Conservation (phyloP, 192 early-diverging fungal species). For the Coemansia asiatica region DNA sequence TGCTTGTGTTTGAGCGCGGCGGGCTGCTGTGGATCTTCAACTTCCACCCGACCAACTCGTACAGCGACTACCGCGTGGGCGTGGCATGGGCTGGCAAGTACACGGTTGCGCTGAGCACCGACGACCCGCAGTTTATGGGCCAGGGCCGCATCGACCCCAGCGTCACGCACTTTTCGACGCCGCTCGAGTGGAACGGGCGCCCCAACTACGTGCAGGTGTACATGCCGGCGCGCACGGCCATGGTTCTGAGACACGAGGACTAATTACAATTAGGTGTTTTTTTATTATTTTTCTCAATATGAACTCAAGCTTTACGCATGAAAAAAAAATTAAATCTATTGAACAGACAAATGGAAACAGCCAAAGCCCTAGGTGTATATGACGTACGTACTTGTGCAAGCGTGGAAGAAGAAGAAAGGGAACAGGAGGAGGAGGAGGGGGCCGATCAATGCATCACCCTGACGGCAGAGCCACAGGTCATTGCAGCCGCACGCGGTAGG, state of each 20-base stretch:
- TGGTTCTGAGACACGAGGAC: slow-evolving; percentile 59
- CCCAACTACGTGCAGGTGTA: slow-evolving; percentile 81
- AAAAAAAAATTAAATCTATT: slow-evolving; percentile 9
- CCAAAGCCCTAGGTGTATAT: no score
- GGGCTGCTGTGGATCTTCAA: slow-evolving; percentile 92
- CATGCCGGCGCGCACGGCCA: slow-evolving; percentile 70
- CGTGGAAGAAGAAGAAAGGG: no score
- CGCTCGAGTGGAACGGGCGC: slow-evolving; percentile 70
- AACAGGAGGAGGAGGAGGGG: no score
- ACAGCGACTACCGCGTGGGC: slow-evolving; percentile 86
- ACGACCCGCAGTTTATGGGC: slow-evolving; percentile 75
- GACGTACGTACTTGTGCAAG: no score
- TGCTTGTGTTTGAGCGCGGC: slow-evolving; percentile 90
- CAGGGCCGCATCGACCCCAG: slow-evolving; percentile 71
- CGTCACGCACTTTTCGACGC: slow-evolving; percentile 69
- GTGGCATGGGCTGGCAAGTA: slow-evolving; percentile 69
- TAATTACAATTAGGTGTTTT: slow-evolving; percentile 1
- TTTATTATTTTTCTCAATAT: no score
- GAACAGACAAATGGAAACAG: background rate
- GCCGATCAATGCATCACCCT: no score
- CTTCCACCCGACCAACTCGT: slow-evolving; percentile 84
- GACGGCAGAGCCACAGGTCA: no score
- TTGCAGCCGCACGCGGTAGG: slow-evolving; percentile 13
- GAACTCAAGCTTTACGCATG: no score
- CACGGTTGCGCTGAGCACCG: slow-evolving; percentile 74